Evolutionary conservation across 2,329 filamentous ascomycete species (phyloP), one percentile per base, ranked within the genome.

Genomic region (Stachybotrys echinatus): DNA sequence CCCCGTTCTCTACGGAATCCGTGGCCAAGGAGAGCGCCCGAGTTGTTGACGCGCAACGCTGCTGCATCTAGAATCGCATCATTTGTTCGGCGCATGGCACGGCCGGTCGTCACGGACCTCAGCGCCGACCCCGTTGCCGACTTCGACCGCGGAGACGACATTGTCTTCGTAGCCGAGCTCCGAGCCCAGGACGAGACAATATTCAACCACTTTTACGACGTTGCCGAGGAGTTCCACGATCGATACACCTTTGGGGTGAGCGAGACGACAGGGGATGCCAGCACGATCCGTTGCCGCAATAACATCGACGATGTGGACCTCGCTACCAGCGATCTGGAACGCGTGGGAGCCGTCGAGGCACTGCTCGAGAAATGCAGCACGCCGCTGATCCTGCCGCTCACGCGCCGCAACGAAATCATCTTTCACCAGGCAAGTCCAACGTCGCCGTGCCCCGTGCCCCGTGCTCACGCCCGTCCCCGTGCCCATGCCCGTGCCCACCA

Each of bases 321-420:
- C 49, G 55, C 59, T 6, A 51, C 65, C 1, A 53, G 63, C 0
- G 68, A 72, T 17, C 49, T 74, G 6, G 54, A 60, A 2, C 54
- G 54, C 2, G 57, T 69, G 2, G 58, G 60, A 6, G 60, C 67
- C 0, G 52, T 77, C 4, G 60, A 70, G n/a, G 58, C 52, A 1
- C 67, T 76, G 18, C 48, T 77, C 5, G 60, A 64, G 23, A 56
- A 50, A 4, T 76, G 73, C 46, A 60, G 70, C 0, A 55, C 58
- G 4, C 69, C 71, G 0, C 48, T 74, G 18, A 71, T 79, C 7
- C 70, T 67, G 0, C 70, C 75, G 48, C 63, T 78, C 48, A 75
- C 70, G 2, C 61, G 74, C 23, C 62, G 69, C 19, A 77, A 69
- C 39, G 75, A 79, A 55, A 52, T 72, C 50, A 64, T 68, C 21